These are phyloP conservation scores for Taxillus chinensis DNA, from an alignment of 164 flowering plant species.

Conservation along the genomic window DNA sequence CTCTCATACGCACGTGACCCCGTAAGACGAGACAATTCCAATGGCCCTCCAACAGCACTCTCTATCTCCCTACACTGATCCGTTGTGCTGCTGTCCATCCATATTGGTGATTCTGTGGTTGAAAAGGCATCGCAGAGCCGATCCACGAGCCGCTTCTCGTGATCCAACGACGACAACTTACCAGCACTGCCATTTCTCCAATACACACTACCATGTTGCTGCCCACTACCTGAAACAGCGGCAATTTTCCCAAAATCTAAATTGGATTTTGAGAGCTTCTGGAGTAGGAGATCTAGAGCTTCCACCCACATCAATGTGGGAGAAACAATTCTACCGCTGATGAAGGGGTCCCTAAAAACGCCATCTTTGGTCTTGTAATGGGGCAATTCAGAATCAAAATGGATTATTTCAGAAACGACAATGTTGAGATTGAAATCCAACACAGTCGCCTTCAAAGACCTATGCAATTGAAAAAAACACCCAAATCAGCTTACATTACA, in stretches of 20 bases:
- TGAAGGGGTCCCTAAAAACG: constrained; percentile 57
- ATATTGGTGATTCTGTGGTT: constrained; percentile 67
- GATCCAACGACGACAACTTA: constrained; percentile 49
- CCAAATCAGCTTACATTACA: neutral
- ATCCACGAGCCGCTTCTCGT: constrained; percentile 39
- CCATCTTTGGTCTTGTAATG: constrained; percentile 92
- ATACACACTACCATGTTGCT: constrained; percentile 97
- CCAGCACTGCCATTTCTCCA: constrained; percentile 71
- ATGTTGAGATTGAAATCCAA: constrained; percentile 69
- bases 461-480: constrained; percentile 14
- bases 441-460: constrained; percentile 93
- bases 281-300: constrained; percentile 69
- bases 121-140: constrained; percentile 70
- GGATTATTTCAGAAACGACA: constrained; percentile 49
- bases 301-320: constrained; percentile 97
- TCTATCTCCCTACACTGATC: constrained; percentile 78
- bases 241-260: constrained; percentile 60
- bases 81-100: constrained; percentile 99
- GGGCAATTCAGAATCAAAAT: constrained; percentile 79
- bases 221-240: constrained; percentile 93
- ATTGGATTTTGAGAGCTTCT: constrained; percentile 38
- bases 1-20: constrained; percentile 89
- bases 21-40: constrained; percentile 62
- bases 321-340: constrained; percentile 79
- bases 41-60: constrained; percentile 76